A percentile compares a stretch with the other conserved stretches of the same genome.
These are phyloP conservation scores for Eucalyptus regnans DNA, from an alignment of 345 rosid genomes.

Conservation along the genomic window DNA sequence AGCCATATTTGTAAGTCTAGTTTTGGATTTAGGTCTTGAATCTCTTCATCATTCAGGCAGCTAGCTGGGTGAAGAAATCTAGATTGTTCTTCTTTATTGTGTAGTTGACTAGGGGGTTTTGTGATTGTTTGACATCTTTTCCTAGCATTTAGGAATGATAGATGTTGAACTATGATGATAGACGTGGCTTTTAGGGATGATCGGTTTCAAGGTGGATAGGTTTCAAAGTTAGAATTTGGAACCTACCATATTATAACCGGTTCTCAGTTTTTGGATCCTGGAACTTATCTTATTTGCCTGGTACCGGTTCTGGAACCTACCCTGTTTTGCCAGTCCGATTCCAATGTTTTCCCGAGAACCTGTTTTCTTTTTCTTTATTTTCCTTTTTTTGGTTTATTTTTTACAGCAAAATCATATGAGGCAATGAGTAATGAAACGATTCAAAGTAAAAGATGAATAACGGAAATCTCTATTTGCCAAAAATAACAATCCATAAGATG, in stretches of 20 bases:
- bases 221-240: no score
- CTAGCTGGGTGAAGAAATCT: background rate
- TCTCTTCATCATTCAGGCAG: background rate
- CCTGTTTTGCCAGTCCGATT: no score
- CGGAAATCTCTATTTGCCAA: no score
- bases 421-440: fast-evolving
- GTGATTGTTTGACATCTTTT: background rate
- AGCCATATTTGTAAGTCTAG: background rate
- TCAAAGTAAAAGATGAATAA: no score
- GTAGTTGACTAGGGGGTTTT: background rate
- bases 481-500: no score
- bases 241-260: fast-evolving
- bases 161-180: background rate
- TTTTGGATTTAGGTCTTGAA: background rate
- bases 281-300: no score
- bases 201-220: no score
- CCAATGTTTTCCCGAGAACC: no score
- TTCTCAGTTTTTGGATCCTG: no score
- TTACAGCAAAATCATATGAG: no score
- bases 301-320: fast-evolving
- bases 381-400: no score
- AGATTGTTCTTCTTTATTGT: background rate
- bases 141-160: background rate
- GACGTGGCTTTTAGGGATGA: background rate
- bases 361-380: no score